Percentiles rank a stretch among this genome's conserved stretches.
Conservation (phyloP, 331 rosid species). For the Acacia pycnantha region DNA sequence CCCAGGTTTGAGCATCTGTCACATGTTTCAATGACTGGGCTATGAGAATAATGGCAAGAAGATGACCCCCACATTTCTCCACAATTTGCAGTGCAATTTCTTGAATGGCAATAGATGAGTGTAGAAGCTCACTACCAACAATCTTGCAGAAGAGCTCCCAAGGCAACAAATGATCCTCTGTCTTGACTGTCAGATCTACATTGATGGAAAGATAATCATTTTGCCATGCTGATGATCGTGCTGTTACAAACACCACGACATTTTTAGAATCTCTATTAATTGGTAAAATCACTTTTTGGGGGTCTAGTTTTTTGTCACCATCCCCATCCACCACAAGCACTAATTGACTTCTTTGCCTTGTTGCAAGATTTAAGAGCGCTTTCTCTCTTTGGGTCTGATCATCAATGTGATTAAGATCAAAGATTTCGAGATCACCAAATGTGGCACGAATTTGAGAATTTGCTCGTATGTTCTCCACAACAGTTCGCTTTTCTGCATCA, state of each 20-base stretch:
- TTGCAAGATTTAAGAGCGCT: not conserved
- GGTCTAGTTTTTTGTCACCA: not conserved
- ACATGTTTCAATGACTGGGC: too few species aligned
- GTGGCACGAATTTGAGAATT: not conserved
- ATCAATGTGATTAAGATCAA: not conserved
- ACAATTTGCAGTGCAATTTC: too few species aligned
- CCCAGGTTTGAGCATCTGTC: too few species aligned
- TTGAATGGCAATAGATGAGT: too few species aligned
- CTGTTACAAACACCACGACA: not conserved
- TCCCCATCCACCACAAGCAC: not conserved
- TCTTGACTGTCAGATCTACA: too few species aligned
- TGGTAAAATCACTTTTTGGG: not conserved
- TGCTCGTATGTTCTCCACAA: not conserved
- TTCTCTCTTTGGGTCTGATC: not conserved
- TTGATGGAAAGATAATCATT: too few species aligned
- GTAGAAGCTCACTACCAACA: too few species aligned
- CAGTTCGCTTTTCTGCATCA: not conserved
- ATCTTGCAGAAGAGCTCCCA: too few species aligned
- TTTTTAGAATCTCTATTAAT: fast-evolving
- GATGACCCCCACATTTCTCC: too few species aligned
- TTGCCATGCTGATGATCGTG: too few species aligned
- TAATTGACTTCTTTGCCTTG: not conserved
- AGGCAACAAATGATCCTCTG: too few species aligned
- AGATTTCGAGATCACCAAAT: not conserved
- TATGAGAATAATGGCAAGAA: too few species aligned